Evolutionary conservation across 495 filamentous ascomycete species (phyloP).

Genomic region (Tetracladium setigerum): DNA sequence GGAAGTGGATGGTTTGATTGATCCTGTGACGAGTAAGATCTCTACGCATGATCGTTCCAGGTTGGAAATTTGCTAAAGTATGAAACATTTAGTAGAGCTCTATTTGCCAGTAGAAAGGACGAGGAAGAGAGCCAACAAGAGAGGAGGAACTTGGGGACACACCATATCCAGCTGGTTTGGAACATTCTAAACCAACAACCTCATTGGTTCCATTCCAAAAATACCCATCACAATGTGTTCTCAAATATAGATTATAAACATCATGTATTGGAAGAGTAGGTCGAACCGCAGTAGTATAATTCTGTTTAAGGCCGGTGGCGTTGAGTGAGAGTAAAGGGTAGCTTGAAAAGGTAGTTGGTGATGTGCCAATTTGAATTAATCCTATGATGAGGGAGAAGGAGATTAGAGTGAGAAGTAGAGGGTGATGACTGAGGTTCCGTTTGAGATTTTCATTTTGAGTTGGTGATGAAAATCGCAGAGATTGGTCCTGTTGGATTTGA

Average conservation of each 20-base stretch:
- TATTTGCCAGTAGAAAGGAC: no score
- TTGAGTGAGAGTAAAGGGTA: slow-evolving; percentile 6
- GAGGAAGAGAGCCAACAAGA: no score
- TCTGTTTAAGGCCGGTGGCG: not conserved
- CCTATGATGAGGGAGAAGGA: slow-evolving; percentile 5
- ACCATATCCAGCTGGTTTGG: no score
- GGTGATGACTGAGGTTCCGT: no score
- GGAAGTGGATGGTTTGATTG: not conserved
- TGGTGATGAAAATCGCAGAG: no score
- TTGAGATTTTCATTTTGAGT: no score
- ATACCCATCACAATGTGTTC: slow-evolving; percentile 1
- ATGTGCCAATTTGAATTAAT: not conserved
- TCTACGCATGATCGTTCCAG: not conserved
- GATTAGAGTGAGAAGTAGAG: no score
- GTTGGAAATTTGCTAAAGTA: slow-evolving; percentile 11
- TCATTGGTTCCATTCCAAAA: not conserved
- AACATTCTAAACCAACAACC: no score
- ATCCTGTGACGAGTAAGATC: not conserved
- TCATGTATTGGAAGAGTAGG: slow-evolving; percentile 3
- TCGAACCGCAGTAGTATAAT: not conserved
- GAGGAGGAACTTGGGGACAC: no score
- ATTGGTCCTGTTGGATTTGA: no score
- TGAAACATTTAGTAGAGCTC: no score
- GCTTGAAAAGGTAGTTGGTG: not conserved
- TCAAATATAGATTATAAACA: slow-evolving; percentile 6